Evolutionary conservation across 495 filamentous ascomycete genomes (phyloP).

Genomic region (Niebla homalea): DNA sequence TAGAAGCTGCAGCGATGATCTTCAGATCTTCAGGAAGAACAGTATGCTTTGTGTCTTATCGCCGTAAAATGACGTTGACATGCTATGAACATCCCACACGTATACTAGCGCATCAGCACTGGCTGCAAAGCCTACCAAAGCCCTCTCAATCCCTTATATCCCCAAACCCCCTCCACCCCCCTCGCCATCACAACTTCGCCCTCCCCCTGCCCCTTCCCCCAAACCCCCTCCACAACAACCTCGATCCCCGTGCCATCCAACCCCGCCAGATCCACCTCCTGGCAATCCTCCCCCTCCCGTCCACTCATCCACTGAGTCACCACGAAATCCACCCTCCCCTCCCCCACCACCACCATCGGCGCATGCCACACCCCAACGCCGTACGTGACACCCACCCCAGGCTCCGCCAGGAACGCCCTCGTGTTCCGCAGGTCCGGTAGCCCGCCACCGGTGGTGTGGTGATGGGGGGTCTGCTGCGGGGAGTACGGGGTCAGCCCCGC

Average conservation of each 20-base stretch:
- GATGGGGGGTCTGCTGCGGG: constrained; percentile 15
- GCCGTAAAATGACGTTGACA: no score
- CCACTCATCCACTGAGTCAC: constrained; percentile 84
- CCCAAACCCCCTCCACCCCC: background rate
- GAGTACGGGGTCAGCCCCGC: constrained; percentile 22
- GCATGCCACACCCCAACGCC: constrained; percentile 91
- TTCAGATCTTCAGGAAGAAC: no score
- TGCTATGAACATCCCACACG: no score
- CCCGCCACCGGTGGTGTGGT: background rate
- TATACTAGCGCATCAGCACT: no score
- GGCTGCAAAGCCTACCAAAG: background rate
- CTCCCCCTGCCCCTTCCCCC: background rate
- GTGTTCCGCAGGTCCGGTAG: constrained; percentile 50
- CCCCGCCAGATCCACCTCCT: constrained; percentile 48
- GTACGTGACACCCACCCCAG: constrained; percentile 80
- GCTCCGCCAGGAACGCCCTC: constrained; percentile 67
- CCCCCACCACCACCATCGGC: constrained; percentile 82
- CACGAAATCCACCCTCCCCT: constrained; percentile 59
- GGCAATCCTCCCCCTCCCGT: constrained; percentile 72
- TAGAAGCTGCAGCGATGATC: no score
- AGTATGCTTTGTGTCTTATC: no score
- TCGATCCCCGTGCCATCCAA: constrained; percentile 1
- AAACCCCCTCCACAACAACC: background rate
- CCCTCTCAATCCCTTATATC: background rate
- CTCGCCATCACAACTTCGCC: background rate